These are phyloP conservation scores for Carex littledalei DNA, from an alignment of 176 grass and related monocot species.

Conservation along the genomic window DNA sequence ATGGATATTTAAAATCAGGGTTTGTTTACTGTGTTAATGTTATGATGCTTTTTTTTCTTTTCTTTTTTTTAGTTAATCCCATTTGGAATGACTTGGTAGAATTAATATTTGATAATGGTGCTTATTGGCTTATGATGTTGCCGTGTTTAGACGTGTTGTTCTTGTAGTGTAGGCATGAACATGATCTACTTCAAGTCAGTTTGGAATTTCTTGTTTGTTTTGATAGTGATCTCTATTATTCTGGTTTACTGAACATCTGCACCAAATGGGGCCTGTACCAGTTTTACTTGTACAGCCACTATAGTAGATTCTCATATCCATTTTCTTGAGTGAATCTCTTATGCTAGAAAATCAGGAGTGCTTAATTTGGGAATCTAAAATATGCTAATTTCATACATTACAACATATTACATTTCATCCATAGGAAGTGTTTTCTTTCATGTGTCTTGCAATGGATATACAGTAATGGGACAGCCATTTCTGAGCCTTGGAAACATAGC, in stretches of 20 bases:
- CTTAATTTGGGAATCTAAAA: background rate
- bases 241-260: too few species aligned
- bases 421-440: background rate
- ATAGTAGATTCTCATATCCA: background rate
- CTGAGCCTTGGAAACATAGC: conserved; percentile 84
- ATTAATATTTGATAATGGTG: background rate
- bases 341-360: background rate
- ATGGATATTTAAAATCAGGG: conserved; percentile 66
- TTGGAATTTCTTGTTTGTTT: background rate
- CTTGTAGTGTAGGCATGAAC: background rate
- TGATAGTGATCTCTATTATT: background rate
- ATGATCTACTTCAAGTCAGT: too few species aligned
- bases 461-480: conserved; percentile 66
- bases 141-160: background rate
- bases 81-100: conserved; percentile 11
- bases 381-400: background rate
- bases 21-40: conserved; percentile 15
- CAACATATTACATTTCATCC: background rate
- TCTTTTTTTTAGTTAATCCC: too few species aligned
- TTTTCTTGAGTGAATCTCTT: background rate
- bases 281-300: background rate
- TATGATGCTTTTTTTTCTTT: background rate
- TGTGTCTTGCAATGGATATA: conserved; percentile 23
- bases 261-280: background rate
- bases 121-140: background rate